These are phyloP conservation scores for Podaxis carcinomalis DNA, from an alignment of 768 basidiomycete genomes.

Conservation along the genomic window DNA sequence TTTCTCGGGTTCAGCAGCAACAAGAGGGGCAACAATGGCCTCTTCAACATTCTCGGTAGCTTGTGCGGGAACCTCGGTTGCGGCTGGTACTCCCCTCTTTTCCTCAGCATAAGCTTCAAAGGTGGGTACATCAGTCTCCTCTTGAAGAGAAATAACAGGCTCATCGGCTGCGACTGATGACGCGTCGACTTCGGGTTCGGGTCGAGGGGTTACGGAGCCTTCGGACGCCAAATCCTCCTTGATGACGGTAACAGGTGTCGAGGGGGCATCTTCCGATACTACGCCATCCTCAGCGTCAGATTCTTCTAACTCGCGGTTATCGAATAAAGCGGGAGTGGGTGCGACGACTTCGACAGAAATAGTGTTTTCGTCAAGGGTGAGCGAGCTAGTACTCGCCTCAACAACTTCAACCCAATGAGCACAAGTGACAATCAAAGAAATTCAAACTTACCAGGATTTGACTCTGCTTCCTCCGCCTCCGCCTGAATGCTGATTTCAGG, in stretches of 20 bases:
- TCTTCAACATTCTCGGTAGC: background rate
- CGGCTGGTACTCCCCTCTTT: background rate
- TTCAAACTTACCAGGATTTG: background rate
- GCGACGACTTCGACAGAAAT: constrained; percentile 5
- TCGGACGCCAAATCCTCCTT: background rate
- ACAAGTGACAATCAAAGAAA: background rate
- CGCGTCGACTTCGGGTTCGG: background rate
- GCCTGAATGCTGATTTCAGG: background rate
- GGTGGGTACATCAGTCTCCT: background rate
- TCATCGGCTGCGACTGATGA: background rate
- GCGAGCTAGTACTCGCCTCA: background rate
- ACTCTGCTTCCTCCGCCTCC: background rate
- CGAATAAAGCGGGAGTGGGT: background rate
- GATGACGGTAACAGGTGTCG: background rate
- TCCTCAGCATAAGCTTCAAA: background rate
- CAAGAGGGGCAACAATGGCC: background rate
- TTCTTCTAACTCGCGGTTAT: background rate
- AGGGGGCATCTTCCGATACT: background rate
- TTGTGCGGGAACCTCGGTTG: background rate
- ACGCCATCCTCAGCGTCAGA: background rate
- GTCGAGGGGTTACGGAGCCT: background rate
- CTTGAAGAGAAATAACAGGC: background rate
- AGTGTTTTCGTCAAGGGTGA: background rate
- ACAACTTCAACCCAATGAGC: background rate
- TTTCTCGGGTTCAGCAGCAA: background rate